These are phyloP conservation scores for Metahyphopichia silvanorum DNA, from an alignment of 805 yeast species.

Conservation along the genomic window DNA sequence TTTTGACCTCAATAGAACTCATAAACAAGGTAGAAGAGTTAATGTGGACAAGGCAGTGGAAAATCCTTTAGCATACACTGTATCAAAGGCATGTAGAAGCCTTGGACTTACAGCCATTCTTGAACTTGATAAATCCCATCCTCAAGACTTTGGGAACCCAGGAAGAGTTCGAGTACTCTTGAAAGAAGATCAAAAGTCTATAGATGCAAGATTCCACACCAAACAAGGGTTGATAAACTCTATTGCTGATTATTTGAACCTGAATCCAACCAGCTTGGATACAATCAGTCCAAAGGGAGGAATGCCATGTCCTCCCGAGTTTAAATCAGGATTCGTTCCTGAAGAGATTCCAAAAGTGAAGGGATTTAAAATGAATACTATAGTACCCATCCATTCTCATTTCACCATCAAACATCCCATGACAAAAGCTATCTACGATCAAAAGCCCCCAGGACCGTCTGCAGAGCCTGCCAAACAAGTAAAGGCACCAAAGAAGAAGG, in stretches of 20 bases:
- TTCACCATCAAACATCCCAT: slow-evolving; percentile 81
- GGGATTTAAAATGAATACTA: slow-evolving; percentile 81
- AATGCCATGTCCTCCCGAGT: slow-evolving; percentile 65
- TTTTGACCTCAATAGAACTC: slow-evolving; percentile 76
- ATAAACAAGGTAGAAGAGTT: slow-evolving; percentile 82
- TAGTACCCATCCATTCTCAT: slow-evolving; percentile 85
- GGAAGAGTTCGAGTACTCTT: slow-evolving; percentile 86
- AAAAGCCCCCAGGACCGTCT: slow-evolving; percentile 31
- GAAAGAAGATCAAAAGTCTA: slow-evolving; percentile 45
- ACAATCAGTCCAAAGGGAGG: slow-evolving; percentile 50
- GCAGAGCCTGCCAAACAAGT: slow-evolving; percentile 34
- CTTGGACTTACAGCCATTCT: slow-evolving; percentile 43
- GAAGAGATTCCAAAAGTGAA: slow-evolving; percentile 71
- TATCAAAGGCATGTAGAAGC: slow-evolving; percentile 68
- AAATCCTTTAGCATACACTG: slow-evolving; percentile 82
- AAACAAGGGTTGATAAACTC: slow-evolving; percentile 66
- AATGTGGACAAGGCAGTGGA: slow-evolving; percentile 63
- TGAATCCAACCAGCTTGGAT: slow-evolving; percentile 65
- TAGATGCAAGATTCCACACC: slow-evolving; percentile 29
- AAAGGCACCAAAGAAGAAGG: slow-evolving; percentile 51
- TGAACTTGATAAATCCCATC: slow-evolving; percentile 85
- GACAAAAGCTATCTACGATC: slow-evolving; percentile 64
- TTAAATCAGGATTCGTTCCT: slow-evolving; percentile 48
- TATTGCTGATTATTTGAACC: slow-evolving; percentile 58
- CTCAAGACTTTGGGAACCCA: slow-evolving; percentile 96